Evolutionary conservation across 1,139 yeast genomes (phyloP), one percentile per base, ranked within the genome.

Genomic region (Kazachstania sp.): DNA sequence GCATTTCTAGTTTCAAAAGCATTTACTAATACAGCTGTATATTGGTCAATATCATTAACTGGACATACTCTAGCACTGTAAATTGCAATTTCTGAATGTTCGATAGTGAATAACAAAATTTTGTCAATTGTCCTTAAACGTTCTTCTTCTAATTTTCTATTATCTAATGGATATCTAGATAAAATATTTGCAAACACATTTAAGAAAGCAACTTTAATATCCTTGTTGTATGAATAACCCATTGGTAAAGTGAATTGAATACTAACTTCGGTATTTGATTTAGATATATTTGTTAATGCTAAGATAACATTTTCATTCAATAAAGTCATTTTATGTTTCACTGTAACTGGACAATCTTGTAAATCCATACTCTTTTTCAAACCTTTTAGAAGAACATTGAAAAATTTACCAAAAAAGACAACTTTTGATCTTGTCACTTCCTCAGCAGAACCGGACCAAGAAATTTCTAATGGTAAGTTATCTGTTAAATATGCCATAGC

Each of bases 231-330:
- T 56, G 86, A 87, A 57, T 80, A 84, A 0, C 95, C 95, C 59
- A 86, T 71, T 0, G 94, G 88, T 15, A 87, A 66, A 1, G 90
- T 88, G 63, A 79, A 79, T 47, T 79, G 81, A 60, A 86, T 71
- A 9, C 95, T 95, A 44, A 85, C 80, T 52, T 83, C 88, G 2
- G 83, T 79, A 59, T 87, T 88, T 11, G 85, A 75, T 55, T 77
- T 81, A 44, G 87, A 70, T 39, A 87, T 64, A 54, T 83, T 83
- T 1, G 90, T 79, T 43, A 86, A 71, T 37, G 86, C 78, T 36
- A 72, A 70, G 46, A 86, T 77, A n/a, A 84, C 79, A 60, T 83
- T 79, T 26, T 82, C 86, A 28, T 80, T 75, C 30, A 85, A 72
- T 12, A 69, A 65, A 31, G 75, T 71, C 28, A 79, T 69, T 57